Base-by-base conservation (phyloP, 2,329 filamentous ascomycete species). In the Cercospora janseana region DNA sequence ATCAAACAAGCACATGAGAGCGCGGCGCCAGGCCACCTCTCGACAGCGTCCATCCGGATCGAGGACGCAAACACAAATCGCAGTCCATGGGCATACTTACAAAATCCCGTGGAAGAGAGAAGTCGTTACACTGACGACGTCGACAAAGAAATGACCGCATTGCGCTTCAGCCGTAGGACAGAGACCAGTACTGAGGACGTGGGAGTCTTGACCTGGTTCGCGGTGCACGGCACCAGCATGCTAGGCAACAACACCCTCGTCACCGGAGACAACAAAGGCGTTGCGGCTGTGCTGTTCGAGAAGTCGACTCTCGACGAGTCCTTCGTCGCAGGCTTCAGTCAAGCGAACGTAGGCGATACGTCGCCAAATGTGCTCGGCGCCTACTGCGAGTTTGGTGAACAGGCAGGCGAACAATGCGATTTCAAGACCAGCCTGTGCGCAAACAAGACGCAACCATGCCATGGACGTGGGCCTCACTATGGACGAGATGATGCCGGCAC, bases 231-330 rank as follows among this genome's bases (percentile, higher is more conserved):
- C 38, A 97, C 92, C 0, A 95, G 89, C 0, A 81, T 96, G 69
- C 81, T 91, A 18, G 86, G 87, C 47, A 96, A 96, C 71, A 95
- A 95, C 70, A 96, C 90, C 0, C 77, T 95, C 10, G 81, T 93
- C 43, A 85, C 90, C 2, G 92, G 88, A n/a, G 92, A 97, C 69
- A 97, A 97, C 74, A 97, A 97, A 72, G 92, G 92, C 9, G 88
- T 95, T 5, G 91, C 92, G 2, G 87, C 91, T 0, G 86, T 86
- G 65, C 74, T 95, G 9, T 85, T 96, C 46, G 92, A 97, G 66
- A 79, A 86, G 58, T 63, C 62, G 1, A 76, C 86, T 41, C 66
- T 72, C 2, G 70, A 68, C n/a, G 73, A 81, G 2, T 79, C 78
- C 7, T 95, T 95, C 60, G 87, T 96, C 1, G 90, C 91, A 2